These are phyloP conservation scores for Lachnellula arida DNA, from an alignment of 2,329 filamentous ascomycete species.

Conservation along the genomic window DNA sequence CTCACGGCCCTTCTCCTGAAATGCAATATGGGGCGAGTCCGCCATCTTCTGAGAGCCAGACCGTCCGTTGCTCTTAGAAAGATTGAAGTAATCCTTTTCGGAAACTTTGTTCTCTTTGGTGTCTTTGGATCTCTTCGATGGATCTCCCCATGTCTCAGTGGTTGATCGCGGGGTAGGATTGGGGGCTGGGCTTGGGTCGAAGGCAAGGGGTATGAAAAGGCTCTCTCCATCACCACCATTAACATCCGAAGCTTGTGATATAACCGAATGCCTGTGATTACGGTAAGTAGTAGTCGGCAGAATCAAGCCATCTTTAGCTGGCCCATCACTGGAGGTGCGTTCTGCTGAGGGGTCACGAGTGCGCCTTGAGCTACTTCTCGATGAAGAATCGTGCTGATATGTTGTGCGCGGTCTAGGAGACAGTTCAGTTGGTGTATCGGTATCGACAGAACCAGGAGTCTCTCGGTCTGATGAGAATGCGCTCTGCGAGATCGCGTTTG, in stretches of 20 bases:
- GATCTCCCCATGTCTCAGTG: constrained; percentile 43
- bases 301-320: constrained; percentile 56
- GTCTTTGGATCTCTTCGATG: constrained; percentile 36
- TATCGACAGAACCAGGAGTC: constrained; percentile 54
- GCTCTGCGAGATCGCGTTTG: constrained; percentile 61
- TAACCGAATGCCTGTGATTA: constrained; percentile 71
- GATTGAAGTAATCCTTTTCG: constrained; percentile 56
- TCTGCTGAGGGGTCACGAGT: constrained; percentile 47
- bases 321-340: constrained; percentile 38
- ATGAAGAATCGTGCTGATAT: constrained; percentile 51
- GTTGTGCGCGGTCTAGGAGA: constrained; percentile 56
- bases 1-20: constrained; percentile 75
- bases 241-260: constrained; percentile 45
- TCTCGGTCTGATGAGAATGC: constrained; percentile 54
- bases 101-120: constrained; percentile 28
- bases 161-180: constrained; percentile 48
- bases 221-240: constrained; percentile 43
- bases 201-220: constrained; percentile 71
- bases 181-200: constrained; percentile 62
- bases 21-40: constrained; percentile 79
- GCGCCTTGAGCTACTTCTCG: constrained; percentile 49
- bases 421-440: constrained; percentile 64
- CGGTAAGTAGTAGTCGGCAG: constrained; percentile 74
- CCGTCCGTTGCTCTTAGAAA: constrained; percentile 37
- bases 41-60: constrained; percentile 34